phyloP scores from a whole-genome alignment of 2,329 filamentous ascomycete species.

The Cercospora sp. region DNA sequence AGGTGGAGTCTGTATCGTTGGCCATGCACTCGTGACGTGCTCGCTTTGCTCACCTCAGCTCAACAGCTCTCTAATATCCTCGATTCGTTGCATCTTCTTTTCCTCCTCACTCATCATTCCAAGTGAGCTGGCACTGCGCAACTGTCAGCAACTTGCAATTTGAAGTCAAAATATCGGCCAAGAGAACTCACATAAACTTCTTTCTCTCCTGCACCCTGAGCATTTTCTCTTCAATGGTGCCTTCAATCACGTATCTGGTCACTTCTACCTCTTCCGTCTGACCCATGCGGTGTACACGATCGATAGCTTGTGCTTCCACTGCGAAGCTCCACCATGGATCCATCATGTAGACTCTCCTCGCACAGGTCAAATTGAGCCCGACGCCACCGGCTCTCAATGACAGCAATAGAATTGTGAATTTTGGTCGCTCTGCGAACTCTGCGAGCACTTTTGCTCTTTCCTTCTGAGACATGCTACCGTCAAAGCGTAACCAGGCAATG shows the following conservation, averaged over 20 bases:
- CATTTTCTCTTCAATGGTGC: slow-evolving; percentile 95
- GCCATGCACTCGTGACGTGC: background rate
- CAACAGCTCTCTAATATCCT: slow-evolving; percentile 90
- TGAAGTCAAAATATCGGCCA: slow-evolving; percentile 6
- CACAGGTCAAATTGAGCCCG: slow-evolving; percentile 86
- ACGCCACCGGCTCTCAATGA: slow-evolving; percentile 89
- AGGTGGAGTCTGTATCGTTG: background rate
- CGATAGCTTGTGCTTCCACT: slow-evolving; percentile 94
- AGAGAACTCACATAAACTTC: slow-evolving; percentile 78
- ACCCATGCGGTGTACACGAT: slow-evolving; percentile 95
- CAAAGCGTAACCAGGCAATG: slow-evolving; percentile 81
- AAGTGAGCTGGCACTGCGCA: slow-evolving; percentile 77
- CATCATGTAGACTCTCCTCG: slow-evolving; percentile 96
- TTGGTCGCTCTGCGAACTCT: slow-evolving; percentile 61
- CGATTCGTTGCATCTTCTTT: slow-evolving; percentile 83
- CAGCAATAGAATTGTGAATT: slow-evolving; percentile 75
- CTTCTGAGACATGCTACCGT: slow-evolving; percentile 87
- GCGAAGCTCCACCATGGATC: slow-evolving; percentile 99
- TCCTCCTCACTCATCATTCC: slow-evolving; percentile 96
- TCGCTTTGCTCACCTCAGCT: slow-evolving; percentile 47
- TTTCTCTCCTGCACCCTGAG: slow-evolving; percentile 89
- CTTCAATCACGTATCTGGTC: slow-evolving; percentile 81
- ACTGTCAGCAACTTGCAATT: slow-evolving; percentile 30
- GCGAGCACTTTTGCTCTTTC: slow-evolving; percentile 74
- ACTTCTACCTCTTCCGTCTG: slow-evolving; percentile 85